Base-by-base conservation (phyloP, 768 basidiomycete genomes). In the Lentinula guzmanii region DNA sequence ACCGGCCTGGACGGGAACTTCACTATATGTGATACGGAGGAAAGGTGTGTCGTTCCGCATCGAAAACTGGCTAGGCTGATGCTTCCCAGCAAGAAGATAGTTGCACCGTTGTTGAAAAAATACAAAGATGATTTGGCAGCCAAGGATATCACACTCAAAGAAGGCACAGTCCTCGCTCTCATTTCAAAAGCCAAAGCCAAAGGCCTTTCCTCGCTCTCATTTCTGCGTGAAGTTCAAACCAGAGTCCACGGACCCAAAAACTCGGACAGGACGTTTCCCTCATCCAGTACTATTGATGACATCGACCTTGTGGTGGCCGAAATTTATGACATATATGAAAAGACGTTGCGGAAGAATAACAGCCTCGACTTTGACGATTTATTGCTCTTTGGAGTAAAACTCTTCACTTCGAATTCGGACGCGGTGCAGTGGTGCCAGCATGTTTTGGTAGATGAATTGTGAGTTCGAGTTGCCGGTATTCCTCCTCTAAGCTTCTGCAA, bases 341-440 rank as follows among this genome's bases (percentile, higher is more conserved):
- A 74, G 6, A 74, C 76, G 10, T 76, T 95, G 33, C 74, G 79
- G 50, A 74, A 76, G 33, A 83, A 79, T 63, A 92, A 92, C 65
- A 83, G 86, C 35, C 75, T 96, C 10, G 94, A 96, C 72, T 96
- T 95, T 65, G 94, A 96, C 66, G 93, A 95, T 69, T 76, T 94
- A 16, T 78, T 95, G 3, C 69, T 91, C 1, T 89, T 80, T 66
- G 91, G 90, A 0, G 82, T 90, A 15, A 79, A 80, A 62, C 77
- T 91, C 37, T 91, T 93, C 67, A 69, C 67, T 2, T 66, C 70
- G 31, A 77, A 85, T 63, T 74, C 79, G 13, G 70, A 76, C 18
- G 75, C 86, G 1, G 77, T 82, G 1, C 68, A 69, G 2, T 87
- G 86, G 79, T 89, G 89, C 66, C 71, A 75, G 57, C 87, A 91